Evolutionary conservation across 768 basidiomycete species (phyloP), one percentile per base, ranked within the genome.

Genomic region (Multifurca ochricompacta): DNA sequence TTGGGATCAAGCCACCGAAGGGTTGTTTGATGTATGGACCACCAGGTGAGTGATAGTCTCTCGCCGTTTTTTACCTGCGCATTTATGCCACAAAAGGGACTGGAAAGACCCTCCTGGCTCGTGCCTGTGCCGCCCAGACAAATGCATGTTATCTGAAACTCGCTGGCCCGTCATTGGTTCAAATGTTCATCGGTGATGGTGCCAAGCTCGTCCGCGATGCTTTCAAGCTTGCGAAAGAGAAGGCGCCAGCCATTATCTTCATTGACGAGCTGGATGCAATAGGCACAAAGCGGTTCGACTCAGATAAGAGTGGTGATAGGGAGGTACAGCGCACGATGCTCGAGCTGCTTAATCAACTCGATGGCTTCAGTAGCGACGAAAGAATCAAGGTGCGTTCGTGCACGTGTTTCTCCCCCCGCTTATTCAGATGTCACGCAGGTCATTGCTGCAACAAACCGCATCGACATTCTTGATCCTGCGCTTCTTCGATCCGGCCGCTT

Each of bases 251-350:
- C n/a, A 97, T 97, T 69, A 97, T 98, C 69, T 97, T 97, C 72
- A 97, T 97, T 60, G 95, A 98, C 64, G 95, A 98, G 66, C 70
- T 98, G 66, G 95, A 98, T 68, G 94, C 94, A n/a, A 95, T 98
- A 62, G 95, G 95, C 37, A 98, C 95, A 10, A 97, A 97, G 69
- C 88, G 96, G 7, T 98, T 98, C 66, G 96, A 99, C 66, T 93
- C 90, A 16, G 95, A 98, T 71, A 99, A 98, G 79, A 91, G 91
- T 64, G 96, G 96, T 58, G 96, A 99, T 70, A 82, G 96, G 67
- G 96, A 99, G 68, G 96, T 99, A n/a, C 96, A 99, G 70, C 75
- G 96, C 58, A 99, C 96, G n/a, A 99, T 99, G 96, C 75, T 99
- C 66, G 96, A 99, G 68, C 77, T 99, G 41, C 80, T 99, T 59